Base-by-base conservation (phyloP, 805 yeast species). In the Candida lessepsii region DNA sequence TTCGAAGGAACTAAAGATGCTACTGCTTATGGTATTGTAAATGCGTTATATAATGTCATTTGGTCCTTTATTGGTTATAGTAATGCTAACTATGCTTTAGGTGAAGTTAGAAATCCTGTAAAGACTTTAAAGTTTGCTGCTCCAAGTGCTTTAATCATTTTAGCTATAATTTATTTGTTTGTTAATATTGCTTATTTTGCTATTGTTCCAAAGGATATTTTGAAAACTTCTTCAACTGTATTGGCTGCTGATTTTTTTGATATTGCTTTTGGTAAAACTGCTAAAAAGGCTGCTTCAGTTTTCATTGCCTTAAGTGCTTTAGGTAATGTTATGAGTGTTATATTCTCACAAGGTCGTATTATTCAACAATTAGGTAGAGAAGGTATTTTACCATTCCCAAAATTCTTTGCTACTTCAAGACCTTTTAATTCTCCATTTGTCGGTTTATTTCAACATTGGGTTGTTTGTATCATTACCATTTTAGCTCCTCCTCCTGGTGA, bases 21-120 rank as follows among this genome's bases (percentile, higher is more conserved):
- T 5, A 65, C 79, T 27, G 84, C 81, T n/a, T 80, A 73, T 51
- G 86, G 87, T 48, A 70, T 81, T 38, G 86, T 82, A 42, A 81
- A 80, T 50, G 89, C 93, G 5, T 70, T 86, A 41, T 85, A 84
- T 66, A 84, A 83, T 54, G 86, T 86, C 41, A 85, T 86, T 54
- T 86, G 91, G 91, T 83, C 91, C 2, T 86, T 79, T 52, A 78
- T 84, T 51, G 95, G 95, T 37, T 86, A 85, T 58, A 81, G 90
- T 28, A 86, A 86, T 56, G 90, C 83, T 38, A 85, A 86, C 63
- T 85, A 86, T 53, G 91, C 93, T 5, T 70, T 85, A 35, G 86
- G 89, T 53, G 95, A 86, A 63, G 78, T 80, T 36, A 81, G 76
- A 57, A 75, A 86, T 58, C 93, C 95, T 2, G 76, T 76, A 34